These are phyloP conservation scores for Globisporangium carolinianum DNA, from an alignment of 352 stramenopile species.

Conservation along the genomic window DNA sequence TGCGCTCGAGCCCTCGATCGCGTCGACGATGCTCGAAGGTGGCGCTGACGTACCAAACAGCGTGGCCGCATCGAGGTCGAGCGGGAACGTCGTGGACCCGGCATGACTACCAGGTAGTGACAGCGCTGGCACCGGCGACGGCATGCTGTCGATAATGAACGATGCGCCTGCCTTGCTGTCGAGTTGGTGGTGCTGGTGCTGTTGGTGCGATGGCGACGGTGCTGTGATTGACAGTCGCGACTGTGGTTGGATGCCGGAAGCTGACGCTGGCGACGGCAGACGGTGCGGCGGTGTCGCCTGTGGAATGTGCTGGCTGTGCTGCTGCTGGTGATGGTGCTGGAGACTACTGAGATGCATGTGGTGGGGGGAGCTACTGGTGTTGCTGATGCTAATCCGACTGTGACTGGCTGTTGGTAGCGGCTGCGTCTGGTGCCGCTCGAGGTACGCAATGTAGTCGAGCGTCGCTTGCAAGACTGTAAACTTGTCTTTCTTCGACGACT, in stretches of 20 bases:
- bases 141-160: constrained; percentile 77
- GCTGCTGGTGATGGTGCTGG: constrained; percentile 1
- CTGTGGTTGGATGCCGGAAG: constrained; percentile 1
- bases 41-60: constrained; percentile 19
- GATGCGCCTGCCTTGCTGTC: constrained; percentile 28
- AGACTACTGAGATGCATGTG: constrained; percentile 2
- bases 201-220: constrained; percentile 22
- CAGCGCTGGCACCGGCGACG: constrained; percentile 58
- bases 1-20: constrained; percentile 58
- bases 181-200: constrained; percentile 14
- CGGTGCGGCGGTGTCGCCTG: constrained; percentile 20
- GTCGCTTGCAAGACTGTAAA: constrained; percentile 79
- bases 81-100: constrained; percentile 30
- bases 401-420: constrained; percentile 9
- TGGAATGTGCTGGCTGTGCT: constrained; percentile 14
- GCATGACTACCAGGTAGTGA: constrained; percentile 54
- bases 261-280: constrained; percentile 25
- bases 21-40: constrained; percentile 14
- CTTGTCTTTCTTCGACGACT: constrained; percentile 82
- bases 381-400: constrained; percentile 12
- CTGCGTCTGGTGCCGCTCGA: constrained; percentile 51
- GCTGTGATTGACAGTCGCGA: constrained; percentile 44
- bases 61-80: constrained; percentile 45
- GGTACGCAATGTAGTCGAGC: constrained; percentile 74
- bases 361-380: not conserved